Evolutionary conservation across 306 rosid species (phyloP).

Genomic region (Carpinus fangiana): DNA sequence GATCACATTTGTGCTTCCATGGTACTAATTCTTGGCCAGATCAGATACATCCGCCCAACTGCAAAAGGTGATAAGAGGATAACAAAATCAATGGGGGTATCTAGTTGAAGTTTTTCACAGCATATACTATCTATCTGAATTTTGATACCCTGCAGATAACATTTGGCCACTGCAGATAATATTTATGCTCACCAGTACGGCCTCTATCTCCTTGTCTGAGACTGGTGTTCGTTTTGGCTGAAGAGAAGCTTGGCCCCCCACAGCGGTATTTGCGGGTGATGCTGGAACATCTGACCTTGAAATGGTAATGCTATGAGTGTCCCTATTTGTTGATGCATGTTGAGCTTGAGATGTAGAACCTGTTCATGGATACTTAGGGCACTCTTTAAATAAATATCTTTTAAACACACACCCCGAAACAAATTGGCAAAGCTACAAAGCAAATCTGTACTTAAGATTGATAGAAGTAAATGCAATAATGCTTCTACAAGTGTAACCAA

Average conservation of each 20-base stretch:
- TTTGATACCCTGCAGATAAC: neutral
- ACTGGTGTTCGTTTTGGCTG: slow-evolving; percentile 35
- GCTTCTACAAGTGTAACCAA: neutral
- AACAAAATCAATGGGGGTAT: neutral
- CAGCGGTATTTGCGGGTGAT: slow-evolving; percentile 25
- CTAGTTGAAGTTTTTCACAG: neutral
- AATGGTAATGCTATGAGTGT: neutral
- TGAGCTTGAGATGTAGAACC: slow-evolving; percentile 29
- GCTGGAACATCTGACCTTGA: slow-evolving; percentile 39
- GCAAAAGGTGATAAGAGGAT: slow-evolving; percentile 1
- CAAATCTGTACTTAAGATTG: neutral
- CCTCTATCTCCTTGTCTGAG: slow-evolving; percentile 35
- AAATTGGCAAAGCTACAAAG: neutral
- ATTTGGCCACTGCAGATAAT: neutral
- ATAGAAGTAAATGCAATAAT: neutral
- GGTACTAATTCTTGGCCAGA: neutral
- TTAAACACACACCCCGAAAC: no score
- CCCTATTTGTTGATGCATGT: slow-evolving; percentile 22
- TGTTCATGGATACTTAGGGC: neutral
- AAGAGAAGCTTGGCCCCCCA: slow-evolving; percentile 38
- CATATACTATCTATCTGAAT: no score
- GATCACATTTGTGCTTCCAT: neutral
- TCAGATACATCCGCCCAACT: slow-evolving; percentile 39
- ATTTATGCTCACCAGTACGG: slow-evolving; percentile 10
- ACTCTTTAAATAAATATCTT: neutral